phyloP scores from a whole-genome alignment of 2,329 filamentous ascomycete species.

The Davidsoniella australis region DNA sequence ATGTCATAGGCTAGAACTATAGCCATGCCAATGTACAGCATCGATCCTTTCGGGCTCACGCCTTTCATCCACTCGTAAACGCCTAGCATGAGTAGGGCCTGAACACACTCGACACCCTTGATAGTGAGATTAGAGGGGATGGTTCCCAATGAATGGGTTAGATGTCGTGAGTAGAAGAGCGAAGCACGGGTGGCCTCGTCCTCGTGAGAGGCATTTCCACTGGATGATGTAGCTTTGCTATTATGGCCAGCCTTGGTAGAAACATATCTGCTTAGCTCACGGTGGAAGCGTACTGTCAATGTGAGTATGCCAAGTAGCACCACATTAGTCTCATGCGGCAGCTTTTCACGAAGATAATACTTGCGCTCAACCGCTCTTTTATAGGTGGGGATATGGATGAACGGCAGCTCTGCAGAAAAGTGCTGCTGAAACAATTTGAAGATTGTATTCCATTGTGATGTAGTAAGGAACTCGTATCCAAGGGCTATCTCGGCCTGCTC shows the following conservation, averaged over 20 bases:
- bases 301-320: conserved; percentile 50
- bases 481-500: conserved; percentile 40
- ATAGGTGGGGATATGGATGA: conserved; percentile 50
- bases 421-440: conserved; percentile 55
- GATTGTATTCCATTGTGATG: conserved; percentile 49
- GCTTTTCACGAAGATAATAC: conserved; percentile 18
- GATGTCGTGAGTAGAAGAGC: conserved; percentile 45
- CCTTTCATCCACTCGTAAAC: conserved; percentile 56
- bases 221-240: conserved; percentile 15
- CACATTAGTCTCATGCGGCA: conserved; percentile 33
- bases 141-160: conserved; percentile 33
- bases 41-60: conserved; percentile 31
- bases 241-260: conserved; percentile 18
- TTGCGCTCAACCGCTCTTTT: conserved; percentile 17
- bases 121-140: conserved; percentile 29
- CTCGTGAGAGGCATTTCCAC: too few relatives aligned
- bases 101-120: conserved; percentile 44
- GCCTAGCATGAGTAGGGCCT: conserved; percentile 53
- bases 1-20: conserved; percentile 46
- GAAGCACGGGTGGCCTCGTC: conserved; percentile 26
- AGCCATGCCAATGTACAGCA: conserved; percentile 44
- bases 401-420: conserved; percentile 55
- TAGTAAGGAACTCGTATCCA: conserved; percentile 42
- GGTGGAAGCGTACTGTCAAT: conserved; percentile 52
- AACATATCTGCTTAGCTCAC: conserved; percentile 38